Conservation (phyloP, 306 rosid genomes). For the Inga leiocalycina region DNA sequence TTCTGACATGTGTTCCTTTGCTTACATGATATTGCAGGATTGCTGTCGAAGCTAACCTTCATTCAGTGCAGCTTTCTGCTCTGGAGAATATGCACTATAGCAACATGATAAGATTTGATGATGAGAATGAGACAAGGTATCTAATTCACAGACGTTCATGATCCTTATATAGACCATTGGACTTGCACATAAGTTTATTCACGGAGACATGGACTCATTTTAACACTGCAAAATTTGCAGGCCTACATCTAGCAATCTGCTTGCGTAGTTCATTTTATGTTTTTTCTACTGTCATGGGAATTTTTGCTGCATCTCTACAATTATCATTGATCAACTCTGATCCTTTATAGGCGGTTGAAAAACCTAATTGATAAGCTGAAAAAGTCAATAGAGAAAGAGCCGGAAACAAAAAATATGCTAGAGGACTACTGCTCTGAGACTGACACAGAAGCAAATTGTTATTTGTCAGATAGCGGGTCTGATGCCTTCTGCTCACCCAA, state of each 20-base stretch:
- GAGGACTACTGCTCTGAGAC: conserved; percentile 84
- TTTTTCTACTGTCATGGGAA: conserved; percentile 23
- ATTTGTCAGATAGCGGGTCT: conserved; percentile 43
- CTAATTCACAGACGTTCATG: conserved; percentile 25
- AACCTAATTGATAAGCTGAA: conserved; percentile 61
- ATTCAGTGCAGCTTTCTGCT: conserved; percentile 69
- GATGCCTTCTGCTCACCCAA: conserved; percentile 48
- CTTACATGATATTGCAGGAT: conserved; percentile 55
- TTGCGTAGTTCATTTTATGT: conserved; percentile 16
- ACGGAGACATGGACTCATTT: conserved; percentile 2
- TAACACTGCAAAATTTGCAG: neutral
- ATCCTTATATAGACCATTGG: neutral
- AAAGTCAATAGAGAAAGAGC: conserved; percentile 41
- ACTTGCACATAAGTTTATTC: conserved; percentile 25
- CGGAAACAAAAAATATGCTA: conserved; percentile 39
- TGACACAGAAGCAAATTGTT: conserved; percentile 62
- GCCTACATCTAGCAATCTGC: conserved; percentile 28
- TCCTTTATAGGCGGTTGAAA: conserved; percentile 71
- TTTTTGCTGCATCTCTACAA: conserved; percentile 23
- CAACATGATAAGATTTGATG: conserved; percentile 83
- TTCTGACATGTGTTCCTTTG: conserved; percentile 23
- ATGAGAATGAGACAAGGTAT: conserved; percentile 83
- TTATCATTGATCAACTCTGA: conserved; percentile 27
- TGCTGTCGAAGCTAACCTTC: conserved; percentile 71
- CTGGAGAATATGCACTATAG: conserved; percentile 93